A percentile compares a stretch with the other conserved stretches of the same genome.
Evolutionary conservation across 73 alveolate species (phyloP).

Genomic region (Durusdinium trenchii): DNA sequence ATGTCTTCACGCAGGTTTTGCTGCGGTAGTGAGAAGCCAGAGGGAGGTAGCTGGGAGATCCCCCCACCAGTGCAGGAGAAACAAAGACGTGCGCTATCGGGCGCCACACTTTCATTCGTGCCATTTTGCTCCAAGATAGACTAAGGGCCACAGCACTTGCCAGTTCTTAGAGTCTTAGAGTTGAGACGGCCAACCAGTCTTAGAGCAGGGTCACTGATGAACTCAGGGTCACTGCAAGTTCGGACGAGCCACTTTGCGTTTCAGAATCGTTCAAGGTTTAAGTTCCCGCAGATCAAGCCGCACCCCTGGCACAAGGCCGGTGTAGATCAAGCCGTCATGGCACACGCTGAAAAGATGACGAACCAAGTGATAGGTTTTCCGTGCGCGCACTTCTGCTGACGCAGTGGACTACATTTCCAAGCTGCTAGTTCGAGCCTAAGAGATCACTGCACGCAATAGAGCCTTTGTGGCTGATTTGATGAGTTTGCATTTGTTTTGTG

Average conservation of each 20-base stretch:
- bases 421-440: slow-evolving; percentile 66
- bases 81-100: neutral
- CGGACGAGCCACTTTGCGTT: neutral
- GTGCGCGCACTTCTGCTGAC: slow-evolving; percentile 96
- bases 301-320: slow-evolving; percentile 98
- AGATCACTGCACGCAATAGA: neutral
- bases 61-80: slow-evolving; percentile 29
- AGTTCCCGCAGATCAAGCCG: slow-evolving; percentile 98
- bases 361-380: slow-evolving; percentile 67
- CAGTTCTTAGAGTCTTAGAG: neutral
- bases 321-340: neutral
- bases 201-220: neutral
- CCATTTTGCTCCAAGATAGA: neutral
- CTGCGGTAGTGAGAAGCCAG: slow-evolving; percentile 74
- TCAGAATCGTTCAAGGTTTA: slow-evolving; percentile 96
- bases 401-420: slow-evolving; percentile 97
- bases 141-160: no score
- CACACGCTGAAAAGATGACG: neutral
- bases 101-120: neutral
- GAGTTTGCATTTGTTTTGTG: neutral
- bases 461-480: neutral
- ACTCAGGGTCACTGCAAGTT: neutral
- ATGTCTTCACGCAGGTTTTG: neutral
- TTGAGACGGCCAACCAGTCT: neutral
- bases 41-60: slow-evolving; percentile 73